Evolutionary conservation across 2,329 filamentous ascomycete species (phyloP).

Genomic region (Fusarium sp.): DNA sequence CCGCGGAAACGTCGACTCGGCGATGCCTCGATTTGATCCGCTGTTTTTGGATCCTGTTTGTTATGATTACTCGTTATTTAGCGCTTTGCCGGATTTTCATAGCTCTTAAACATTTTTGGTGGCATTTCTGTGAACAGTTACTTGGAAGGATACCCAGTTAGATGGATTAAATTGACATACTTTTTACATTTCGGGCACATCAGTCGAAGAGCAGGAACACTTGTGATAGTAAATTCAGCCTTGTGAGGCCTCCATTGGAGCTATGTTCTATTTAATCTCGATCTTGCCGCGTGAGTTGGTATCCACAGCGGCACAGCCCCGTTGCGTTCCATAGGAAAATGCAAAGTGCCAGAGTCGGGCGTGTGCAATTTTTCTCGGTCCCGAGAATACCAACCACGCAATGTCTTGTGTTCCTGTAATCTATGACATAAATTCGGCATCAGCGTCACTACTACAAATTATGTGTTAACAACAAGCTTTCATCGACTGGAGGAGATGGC

Average conservation of each 20-base stretch:
- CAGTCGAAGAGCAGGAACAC: neutral
- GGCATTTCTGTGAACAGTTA: neutral
- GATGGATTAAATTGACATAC: neutral
- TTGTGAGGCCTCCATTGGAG: neutral
- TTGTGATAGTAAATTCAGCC: neutral
- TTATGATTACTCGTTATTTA: conserved; percentile 27
- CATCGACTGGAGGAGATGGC: neutral
- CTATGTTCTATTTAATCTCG: neutral
- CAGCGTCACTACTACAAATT: no score
- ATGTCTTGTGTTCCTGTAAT: neutral
- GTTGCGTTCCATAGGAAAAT: neutral
- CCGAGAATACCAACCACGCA: neutral
- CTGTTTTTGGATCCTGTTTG: conserved; percentile 23
- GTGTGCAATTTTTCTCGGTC: neutral
- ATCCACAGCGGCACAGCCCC: neutral
- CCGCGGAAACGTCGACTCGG: conserved; percentile 2
- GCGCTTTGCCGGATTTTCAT: conserved; percentile 23
- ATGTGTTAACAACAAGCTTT: no score
- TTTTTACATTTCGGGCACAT: neutral
- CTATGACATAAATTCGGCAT: no score
- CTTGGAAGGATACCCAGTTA: conserved; percentile 13
- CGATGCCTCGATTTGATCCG: conserved; percentile 16
- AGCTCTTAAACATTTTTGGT: conserved; percentile 2
- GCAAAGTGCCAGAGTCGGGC: neutral
- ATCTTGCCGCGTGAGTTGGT: neutral